phyloP scores from a whole-genome alignment of 495 filamentous ascomycete species.

The Daldinia childiae region DNA sequence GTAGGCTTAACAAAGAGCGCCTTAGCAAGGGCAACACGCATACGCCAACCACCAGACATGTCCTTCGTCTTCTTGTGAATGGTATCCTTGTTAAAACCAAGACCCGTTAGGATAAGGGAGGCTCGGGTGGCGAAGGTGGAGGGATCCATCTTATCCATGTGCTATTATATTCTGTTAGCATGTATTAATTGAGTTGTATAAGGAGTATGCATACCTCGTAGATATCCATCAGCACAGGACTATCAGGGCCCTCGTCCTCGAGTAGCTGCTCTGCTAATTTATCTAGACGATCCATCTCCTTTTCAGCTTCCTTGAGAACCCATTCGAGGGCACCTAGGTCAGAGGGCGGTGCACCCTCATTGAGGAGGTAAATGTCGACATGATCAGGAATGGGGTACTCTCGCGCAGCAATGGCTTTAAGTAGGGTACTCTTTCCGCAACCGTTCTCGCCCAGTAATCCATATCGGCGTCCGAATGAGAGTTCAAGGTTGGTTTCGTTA shows the following conservation, averaged over 20 bases:
- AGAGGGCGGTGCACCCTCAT: conserved; percentile 92
- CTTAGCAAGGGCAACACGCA: conserved; percentile 98
- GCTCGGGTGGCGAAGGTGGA: conserved; percentile 99
- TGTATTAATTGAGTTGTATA: background rate
- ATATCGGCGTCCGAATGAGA: conserved; percentile 93
- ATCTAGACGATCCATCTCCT: conserved; percentile 89
- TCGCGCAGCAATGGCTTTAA: conserved; percentile 92
- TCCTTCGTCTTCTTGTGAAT: conserved; percentile 99
- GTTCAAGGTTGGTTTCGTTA: conserved; percentile 89
- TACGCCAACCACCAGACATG: conserved; percentile 99
- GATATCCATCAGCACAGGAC: conserved; percentile 88
- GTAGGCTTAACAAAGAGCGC: conserved; percentile 98
- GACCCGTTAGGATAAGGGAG: conserved; percentile 96
- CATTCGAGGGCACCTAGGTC: conserved; percentile 94
- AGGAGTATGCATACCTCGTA: conserved; percentile 79
- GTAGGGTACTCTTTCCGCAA: conserved; percentile 95
- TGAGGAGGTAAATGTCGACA: conserved; percentile 97
- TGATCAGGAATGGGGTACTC: conserved; percentile 97
- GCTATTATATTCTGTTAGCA: conserved; percentile 62
- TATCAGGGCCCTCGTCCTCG: conserved; percentile 90
- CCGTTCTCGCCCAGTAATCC: conserved; percentile 98
- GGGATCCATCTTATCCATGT: conserved; percentile 99
- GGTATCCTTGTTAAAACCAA: conserved; percentile 97
- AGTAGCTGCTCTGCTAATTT: conserved; percentile 87
- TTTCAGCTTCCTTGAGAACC: conserved; percentile 95